Evolutionary conservation across 352 stramenopile species (phyloP), one percentile per base, ranked within the genome.

Genomic region (Lagenidium giganteum): DNA sequence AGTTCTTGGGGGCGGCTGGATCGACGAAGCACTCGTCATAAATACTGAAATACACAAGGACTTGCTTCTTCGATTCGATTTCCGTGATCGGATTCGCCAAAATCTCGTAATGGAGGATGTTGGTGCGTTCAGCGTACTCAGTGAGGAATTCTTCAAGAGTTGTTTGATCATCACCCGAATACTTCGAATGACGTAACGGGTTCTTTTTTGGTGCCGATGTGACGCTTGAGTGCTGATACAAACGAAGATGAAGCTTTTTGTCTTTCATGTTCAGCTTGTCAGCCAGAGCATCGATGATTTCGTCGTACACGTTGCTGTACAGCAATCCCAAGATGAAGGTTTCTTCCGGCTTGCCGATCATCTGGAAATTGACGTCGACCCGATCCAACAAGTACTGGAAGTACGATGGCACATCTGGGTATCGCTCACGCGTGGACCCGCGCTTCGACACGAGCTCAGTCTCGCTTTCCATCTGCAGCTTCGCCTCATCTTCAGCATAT

Each of bases 381-480:
- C 80, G 79, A 57, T 94, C 78, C 17, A 94, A 51, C 35, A 92
- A 42, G 37, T 93, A 95, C 42, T 69, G 70, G 25, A 95, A 93
- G 54, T 93, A 95, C 1, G 62, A 77, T 23, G 61, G 71, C 16
- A 89, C 76, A 38, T 85, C 63, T 0, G 80, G 69, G 62, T 92
- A 92, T 25, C 50, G 50, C 40, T 87, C 74, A 7, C 47, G 29
- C 5, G 4, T 48, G 8, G 4, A 39, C 38, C 5, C 47, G 25
- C 47, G 29, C 5, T 5, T 48, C 13, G 4, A 39, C 38, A 13
- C 47, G 25, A 14, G 9, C 27, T 5, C 14, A 25, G 8, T 25
- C 13, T 18, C n/a, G n/a, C n/a, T n/a, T n/a, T n/a, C n/a, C n/a
- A 28, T 5, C 8, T 32, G 43, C 4, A 12, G 18, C 28, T 29